Base-by-base conservation (phyloP, 345 rosid species). In the Erodium maritimum region DNA sequence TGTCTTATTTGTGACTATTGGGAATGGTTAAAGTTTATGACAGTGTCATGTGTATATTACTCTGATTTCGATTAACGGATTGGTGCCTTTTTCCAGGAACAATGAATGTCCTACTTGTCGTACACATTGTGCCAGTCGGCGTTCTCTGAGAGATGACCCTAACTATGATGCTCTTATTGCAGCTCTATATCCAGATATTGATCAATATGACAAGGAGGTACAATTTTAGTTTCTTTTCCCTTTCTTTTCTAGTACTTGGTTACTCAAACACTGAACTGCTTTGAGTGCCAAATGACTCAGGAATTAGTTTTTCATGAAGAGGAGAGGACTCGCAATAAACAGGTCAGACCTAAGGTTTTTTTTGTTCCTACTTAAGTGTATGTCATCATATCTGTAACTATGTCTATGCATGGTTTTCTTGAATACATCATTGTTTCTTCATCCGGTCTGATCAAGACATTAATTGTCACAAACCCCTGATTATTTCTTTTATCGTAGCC, bases 21-120 rank as follows among this genome's bases (percentile, higher is more conserved):
- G 14, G 48, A 42, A 42, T 11, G 48, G 14, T 42, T 12, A 3
- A 21, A 9, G 24, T 18, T 54, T 19, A 11, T 16, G 24, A 21
- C 23, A 21, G 14, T n/a, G 50, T 19, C n/a, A 13, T 17, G 3
- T 50, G 17, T 8, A 23, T 21, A 17, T 45, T 54, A 53, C 54
- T 52, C 64, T 5, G 50, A 45, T 42, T 52, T 24, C 8, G 37
- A 19, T 52, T 18, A 54, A 59, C 42, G 52, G 48, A 57, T 33
- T 72, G 67, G 54, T 62, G 57, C 52, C 61, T 52, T 54, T 58
- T 70, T 79, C 70, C 80, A 91, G 98, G 82, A 91, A 91, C 67
- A 88, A 86, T 56, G 98, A 91, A 72, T 91, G 98, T 67, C 98
- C 98, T 71, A 88, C 98, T 66, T 91, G 96, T 68, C 93, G 98